Percentiles rank a stretch among this genome's conserved stretches.
These are phyloP conservation scores for Annulohypoxylon nitens DNA, from an alignment of 495 filamentous ascomycete genomes.

Conservation along the genomic window DNA sequence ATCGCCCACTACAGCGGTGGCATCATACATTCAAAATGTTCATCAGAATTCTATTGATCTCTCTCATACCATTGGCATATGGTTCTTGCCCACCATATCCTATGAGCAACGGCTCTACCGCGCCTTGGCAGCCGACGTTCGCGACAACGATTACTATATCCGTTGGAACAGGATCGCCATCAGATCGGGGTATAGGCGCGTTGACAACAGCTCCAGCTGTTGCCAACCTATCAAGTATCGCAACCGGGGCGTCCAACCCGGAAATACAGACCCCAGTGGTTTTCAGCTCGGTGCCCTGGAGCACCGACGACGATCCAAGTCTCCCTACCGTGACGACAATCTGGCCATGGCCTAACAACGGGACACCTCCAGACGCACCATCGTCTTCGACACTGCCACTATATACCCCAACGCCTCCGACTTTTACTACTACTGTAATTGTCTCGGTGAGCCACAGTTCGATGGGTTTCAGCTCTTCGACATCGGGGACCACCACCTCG, in stretches of 20 bases:
- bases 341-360: background rate
- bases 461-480: background rate
- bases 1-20: background rate
- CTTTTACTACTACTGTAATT: background rate
- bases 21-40: background rate
- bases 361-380: background rate
- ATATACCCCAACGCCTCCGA: background rate
- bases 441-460: background rate
- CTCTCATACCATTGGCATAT: background rate
- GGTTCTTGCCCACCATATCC: background rate
- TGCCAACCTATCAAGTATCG: background rate
- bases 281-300: background rate
- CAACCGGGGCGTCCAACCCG: background rate
- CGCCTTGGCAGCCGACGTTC: background rate
- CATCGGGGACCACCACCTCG: background rate
- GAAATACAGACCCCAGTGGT: background rate
- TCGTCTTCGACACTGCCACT: background rate
- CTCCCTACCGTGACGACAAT: constrained; percentile 2
- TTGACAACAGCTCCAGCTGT: background rate
- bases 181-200: background rate
- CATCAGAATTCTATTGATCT: background rate
- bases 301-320: background rate
- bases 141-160: background rate
- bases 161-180: background rate
- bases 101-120: background rate